Evolutionary conservation across 176 grass and related monocot species (phyloP), one percentile per base, ranked within the genome.

Genomic region (Musa schizocarpa): DNA sequence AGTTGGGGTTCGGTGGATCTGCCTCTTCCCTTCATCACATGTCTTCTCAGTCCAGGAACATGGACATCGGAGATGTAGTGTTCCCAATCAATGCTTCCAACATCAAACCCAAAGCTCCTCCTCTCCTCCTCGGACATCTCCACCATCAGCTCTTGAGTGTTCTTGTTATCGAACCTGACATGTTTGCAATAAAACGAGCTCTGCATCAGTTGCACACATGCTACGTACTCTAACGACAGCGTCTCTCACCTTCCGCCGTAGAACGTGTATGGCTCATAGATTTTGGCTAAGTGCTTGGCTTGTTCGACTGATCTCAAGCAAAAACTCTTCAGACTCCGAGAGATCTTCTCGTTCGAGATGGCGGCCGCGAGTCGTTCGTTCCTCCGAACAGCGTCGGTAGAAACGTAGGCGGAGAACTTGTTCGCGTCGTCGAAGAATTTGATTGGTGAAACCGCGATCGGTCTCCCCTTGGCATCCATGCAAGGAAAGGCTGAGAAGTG

Each of bases 221-320:
- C 34, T 43, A 6, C 34, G 4, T 4, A 43, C 34, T 43, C 34
- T 43, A 43, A 43, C 34, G 34, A 43, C 34, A 43, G 34, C 34
- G 34, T 43, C 34, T 73, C 59, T 79, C 26, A 92, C 89, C 89
- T 92, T 82, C 94, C 94, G 77, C 78, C 12, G 73, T 98, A 93
- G 86, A 98, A 98, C 64, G 94, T 91, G 68, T 98, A 98, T 9
- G 90, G 94, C 86, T 91, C 77, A 79, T 93, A 98, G 57, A 98
- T 91, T 78, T 71, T 90, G 53, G 90, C 90, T 56, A 98, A 79
- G 74, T 98, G 73, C 68, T 88, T 83, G 55, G 86, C 78, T 89
- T 89, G 94, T 82, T 98, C 88, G 12, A 93, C 80, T 43, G 85
- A 85, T 76, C 81, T 98, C 81, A 84, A 75, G 78, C 62, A 89